Evolutionary conservation across 306 rosid genomes (phyloP), one percentile per base, ranked within the genome.

Genomic region (Sicyos baderoa): DNA sequence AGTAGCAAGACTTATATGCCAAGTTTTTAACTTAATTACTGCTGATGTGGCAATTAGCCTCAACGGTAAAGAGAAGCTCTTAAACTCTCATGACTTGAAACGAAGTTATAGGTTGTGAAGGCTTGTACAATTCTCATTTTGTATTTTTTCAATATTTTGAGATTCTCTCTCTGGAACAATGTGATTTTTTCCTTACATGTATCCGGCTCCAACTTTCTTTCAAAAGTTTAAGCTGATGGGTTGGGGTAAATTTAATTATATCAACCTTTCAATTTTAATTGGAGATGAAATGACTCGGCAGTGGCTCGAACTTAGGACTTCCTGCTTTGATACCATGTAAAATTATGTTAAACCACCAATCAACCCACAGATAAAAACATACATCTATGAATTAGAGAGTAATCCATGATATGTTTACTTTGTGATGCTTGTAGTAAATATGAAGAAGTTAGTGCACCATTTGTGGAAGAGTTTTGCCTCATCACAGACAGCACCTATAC

Each of bases 401-500:
- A 82, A 37, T 37, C 44, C 54, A 1, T 63, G 72, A 48, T 81
- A 6, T 70, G 9, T 81, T 74, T 79, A 35, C 21, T 76, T 73
- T 44, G 9, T 37, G 37, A 16, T 56, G 44, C 61, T 80, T 78
- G 56, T 50, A 91, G 97, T 53, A 91, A 91, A 75, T 91, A 91
- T 66, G 95, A 91, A 87, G 97, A 91, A 86, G 84, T 86, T 14
- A 66, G 83, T 80, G 91, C 97, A 68, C 96, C 95, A 23, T 80
- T 72, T 71, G 85, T 84, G 54, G 91, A 89, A 76, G 96, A 91
- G 23, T 87, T 91, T 76, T 89, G 95, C 80, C 35, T 77, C 84
- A 87, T 91, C 79, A 91, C 97, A 9, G 96, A 91, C 78, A 81
- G 76, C 77, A 84, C 96, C 66, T 91, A 87, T 86, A 64, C 78